A percentile compares a stretch with the other conserved stretches of the same genome.
Conservation (phyloP, 495 filamentous ascomycete species). For the Penicillium egyptiacum region DNA sequence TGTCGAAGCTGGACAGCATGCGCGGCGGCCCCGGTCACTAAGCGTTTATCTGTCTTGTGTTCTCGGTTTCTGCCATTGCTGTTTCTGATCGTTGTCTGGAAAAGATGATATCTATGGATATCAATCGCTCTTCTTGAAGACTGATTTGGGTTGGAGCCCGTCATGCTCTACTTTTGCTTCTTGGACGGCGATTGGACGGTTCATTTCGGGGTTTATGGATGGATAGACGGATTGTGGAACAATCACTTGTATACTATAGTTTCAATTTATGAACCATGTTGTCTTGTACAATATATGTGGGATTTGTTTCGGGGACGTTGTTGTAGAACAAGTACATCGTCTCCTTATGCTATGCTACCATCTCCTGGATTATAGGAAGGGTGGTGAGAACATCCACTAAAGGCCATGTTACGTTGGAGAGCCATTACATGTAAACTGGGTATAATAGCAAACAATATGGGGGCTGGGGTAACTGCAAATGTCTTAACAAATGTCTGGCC, state of each 20-base stretch:
- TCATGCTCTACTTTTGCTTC: neutral
- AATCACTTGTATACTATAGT: constrained; percentile 30
- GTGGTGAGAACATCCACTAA: neutral
- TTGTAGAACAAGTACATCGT: neutral
- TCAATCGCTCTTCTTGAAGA: neutral
- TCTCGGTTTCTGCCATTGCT: neutral
- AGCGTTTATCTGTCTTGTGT: constrained; percentile 3
- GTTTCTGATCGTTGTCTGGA: neutral
- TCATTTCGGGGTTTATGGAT: constrained; percentile 3
- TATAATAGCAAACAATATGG: neutral
- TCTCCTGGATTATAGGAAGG: neutral
- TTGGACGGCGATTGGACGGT: neutral
- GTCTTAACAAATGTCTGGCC: neutral
- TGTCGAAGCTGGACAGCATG: constrained; percentile 75
- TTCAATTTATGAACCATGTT: constrained; percentile 24
- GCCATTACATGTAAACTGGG: neutral
- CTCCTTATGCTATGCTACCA: neutral
- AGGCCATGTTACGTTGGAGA: neutral
- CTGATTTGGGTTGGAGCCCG: constrained; percentile 3
- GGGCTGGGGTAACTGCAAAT: neutral
- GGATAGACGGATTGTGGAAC: constrained; percentile 11
- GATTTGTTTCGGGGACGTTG: neutral
- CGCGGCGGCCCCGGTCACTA: constrained; percentile 39
- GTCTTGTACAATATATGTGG: constrained; percentile 1
- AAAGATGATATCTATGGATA: neutral